A percentile compares a stretch with the other conserved stretches of the same genome.
phyloP scores from a whole-genome alignment of 805 yeast species.

The Metschnikowia colocasiae region DNA sequence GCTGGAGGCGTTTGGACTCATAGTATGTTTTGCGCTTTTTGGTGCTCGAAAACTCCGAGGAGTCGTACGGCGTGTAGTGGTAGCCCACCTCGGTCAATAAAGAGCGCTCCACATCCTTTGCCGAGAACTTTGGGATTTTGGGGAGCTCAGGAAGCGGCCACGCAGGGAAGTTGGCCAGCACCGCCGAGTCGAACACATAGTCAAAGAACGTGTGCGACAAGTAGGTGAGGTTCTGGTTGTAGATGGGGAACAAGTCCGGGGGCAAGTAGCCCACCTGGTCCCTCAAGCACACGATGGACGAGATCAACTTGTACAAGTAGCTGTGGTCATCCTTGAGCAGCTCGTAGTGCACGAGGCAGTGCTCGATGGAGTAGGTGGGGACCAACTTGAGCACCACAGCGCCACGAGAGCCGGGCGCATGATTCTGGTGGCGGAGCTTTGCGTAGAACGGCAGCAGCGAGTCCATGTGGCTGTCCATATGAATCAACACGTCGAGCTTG shows the following conservation, averaged over 20 bases:
- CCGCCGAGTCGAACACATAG: slow-evolving; percentile 23
- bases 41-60: slow-evolving; percentile 16
- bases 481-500: slow-evolving; percentile 56
- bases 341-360: slow-evolving; percentile 53
- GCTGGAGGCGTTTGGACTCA: slow-evolving; percentile 57
- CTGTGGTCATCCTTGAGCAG: slow-evolving; percentile 24
- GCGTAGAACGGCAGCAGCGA: slow-evolving; percentile 30
- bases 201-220: slow-evolving; percentile 57
- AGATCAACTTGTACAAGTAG: slow-evolving; percentile 64
- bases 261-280: slow-evolving; percentile 82
- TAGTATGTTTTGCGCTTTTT: slow-evolving; percentile 43
- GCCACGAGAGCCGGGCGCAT: slow-evolving; percentile 15
- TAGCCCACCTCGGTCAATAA: slow-evolving; percentile 70
- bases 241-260: slow-evolving; percentile 72
- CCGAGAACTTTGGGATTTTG: slow-evolving; percentile 54
- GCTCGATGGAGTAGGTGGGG: slow-evolving; percentile 81
- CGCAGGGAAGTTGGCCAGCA: slow-evolving; percentile 22
- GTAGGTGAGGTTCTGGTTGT: slow-evolving; percentile 59
- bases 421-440: slow-evolving; percentile 28
- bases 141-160: slow-evolving; percentile 85
- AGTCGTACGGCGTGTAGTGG: slow-evolving; percentile 50
- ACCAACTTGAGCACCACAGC: slow-evolving; percentile 67
- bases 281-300: slow-evolving; percentile 77
- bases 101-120: slow-evolving; percentile 77
- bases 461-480: slow-evolving; percentile 61